A percentile compares a stretch with the other conserved stretches of the same genome.
Conservation (phyloP, 805 yeast genomes). For the Candida pseudofarinosa region DNA sequence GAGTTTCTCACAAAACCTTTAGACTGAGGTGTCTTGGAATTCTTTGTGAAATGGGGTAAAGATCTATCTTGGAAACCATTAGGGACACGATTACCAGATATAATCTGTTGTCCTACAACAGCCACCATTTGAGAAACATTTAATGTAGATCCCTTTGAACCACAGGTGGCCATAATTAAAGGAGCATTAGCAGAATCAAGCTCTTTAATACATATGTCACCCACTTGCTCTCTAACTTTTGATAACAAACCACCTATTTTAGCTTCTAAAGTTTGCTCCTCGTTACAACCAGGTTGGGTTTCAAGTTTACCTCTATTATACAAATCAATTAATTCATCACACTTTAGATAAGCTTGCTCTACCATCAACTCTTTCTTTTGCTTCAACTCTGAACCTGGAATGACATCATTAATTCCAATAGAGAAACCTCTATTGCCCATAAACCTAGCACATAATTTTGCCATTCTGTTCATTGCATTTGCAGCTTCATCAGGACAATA, state of each 20-base stretch:
- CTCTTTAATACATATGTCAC: constrained; percentile 94
- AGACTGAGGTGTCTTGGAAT: constrained; percentile 94
- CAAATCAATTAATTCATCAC: constrained; percentile 82
- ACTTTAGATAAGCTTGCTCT: constrained; percentile 81
- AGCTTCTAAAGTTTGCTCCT: constrained; percentile 96
- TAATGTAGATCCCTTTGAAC: constrained; percentile 96
- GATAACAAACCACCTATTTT: constrained; percentile 94
- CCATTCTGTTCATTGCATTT: constrained; percentile 96
- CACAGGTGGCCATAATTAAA: constrained; percentile 98
- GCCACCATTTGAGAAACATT: constrained; percentile 99
- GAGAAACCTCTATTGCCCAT: constrained; percentile 95
- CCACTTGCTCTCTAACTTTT: constrained; percentile 97
- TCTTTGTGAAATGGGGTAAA: constrained; percentile 92
- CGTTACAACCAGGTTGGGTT: constrained; percentile 98
- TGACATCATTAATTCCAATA: constrained; percentile 95
- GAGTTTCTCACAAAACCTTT: constrained; percentile 98
- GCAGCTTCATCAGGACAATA: constrained; percentile 98
- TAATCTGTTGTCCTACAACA: constrained; percentile 98
- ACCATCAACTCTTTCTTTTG: constrained; percentile 82
- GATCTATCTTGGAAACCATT: constrained; percentile 99
- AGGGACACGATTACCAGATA: constrained; percentile 97
- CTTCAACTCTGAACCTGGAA: constrained; percentile 80
- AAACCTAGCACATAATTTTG: constrained; percentile 94
- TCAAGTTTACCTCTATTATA: constrained; percentile 85
- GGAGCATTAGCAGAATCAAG: constrained; percentile 91